Conservation (phyloP, 768 basidiomycete genomes). For the Dacryopinax primogenitus region DNA sequence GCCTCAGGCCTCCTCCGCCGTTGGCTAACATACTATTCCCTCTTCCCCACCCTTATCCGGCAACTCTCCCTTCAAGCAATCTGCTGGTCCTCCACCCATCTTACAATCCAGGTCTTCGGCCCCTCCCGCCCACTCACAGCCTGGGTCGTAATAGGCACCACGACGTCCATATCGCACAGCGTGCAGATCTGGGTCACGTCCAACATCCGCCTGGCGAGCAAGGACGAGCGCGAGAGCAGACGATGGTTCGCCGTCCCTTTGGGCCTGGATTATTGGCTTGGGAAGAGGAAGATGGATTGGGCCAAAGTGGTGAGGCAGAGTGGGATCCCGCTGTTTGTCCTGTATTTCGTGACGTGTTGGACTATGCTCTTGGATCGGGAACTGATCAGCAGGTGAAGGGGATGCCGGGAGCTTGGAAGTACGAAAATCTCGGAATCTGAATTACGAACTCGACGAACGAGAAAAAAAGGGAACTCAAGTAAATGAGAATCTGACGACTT, state of each 20-base stretch:
- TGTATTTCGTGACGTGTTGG: conserved; percentile 79
- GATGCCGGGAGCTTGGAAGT: no score
- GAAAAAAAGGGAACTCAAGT: no score
- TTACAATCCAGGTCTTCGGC: conserved; percentile 61
- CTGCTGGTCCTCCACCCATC: conserved; percentile 88
- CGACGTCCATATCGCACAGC: conserved; percentile 52
- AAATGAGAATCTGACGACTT: no score
- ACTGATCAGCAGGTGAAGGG: conserved; percentile 7
- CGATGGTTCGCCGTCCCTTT: conserved; percentile 35
- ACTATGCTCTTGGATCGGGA: conserved; percentile 35
- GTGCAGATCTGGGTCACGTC: conserved; percentile 94
- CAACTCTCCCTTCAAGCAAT: conserved; percentile 87
- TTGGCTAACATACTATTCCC: conserved; percentile 85
- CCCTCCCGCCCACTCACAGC: conserved; percentile 62
- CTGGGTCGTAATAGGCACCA: conserved; percentile 84
- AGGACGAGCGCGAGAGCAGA: conserved; percentile 16
- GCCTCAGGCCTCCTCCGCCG: conserved; percentile 80
- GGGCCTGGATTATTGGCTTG: conserved; percentile 22
- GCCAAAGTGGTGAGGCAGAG: conserved; percentile 53
- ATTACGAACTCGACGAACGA: no score
- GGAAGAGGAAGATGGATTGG: conserved; percentile 48
- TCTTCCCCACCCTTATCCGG: conserved; percentile 76
- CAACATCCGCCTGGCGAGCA: conserved; percentile 45
- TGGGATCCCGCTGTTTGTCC: conserved; percentile 54
- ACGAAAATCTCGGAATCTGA: no score